These are phyloP conservation scores for Brassica balearica DNA, from an alignment of 441 rosid species.

Conservation along the genomic window DNA sequence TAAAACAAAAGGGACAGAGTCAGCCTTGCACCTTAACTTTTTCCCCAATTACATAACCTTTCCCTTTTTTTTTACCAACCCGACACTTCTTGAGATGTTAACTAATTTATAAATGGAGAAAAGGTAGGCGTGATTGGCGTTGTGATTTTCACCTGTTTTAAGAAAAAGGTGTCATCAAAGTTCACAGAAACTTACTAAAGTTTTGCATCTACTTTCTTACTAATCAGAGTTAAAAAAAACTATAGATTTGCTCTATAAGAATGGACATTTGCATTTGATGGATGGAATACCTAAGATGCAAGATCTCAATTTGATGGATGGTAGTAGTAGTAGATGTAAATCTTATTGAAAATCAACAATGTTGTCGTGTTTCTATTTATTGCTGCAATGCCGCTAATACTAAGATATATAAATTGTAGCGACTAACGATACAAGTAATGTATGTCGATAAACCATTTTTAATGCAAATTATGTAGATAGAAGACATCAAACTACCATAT, in stretches of 20 bases:
- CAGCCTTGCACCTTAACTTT: conserved; percentile 32
- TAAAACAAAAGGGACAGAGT: conserved; percentile 36
- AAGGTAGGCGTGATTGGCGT: conserved; percentile 39
- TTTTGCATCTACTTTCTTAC: neutral
- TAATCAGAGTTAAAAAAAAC: neutral
- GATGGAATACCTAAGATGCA: no score
- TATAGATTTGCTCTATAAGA: neutral
- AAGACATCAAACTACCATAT: no score
- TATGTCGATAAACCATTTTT: no score
- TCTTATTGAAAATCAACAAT: no score
- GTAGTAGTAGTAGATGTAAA: no score
- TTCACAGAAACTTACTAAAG: neutral
- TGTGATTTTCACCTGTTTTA: conserved; percentile 29
- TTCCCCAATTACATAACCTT: neutral
- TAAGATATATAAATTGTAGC: no score
- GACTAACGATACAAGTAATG: no score
- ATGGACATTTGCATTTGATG: neutral
- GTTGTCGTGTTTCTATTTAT: no score
- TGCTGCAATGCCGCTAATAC: no score
- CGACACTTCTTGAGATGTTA: conserved; percentile 30
- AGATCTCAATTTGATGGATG: no score
- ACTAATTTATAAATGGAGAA: conserved; percentile 24
- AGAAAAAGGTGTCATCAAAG: neutral
- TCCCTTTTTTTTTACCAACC: conserved; percentile 23
- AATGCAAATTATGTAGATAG: no score